Percentiles rank a stretch among this genome's conserved stretches.
These are phyloP conservation scores for Globisporangium iwayamae DNA, from an alignment of 352 stramenopile species.

Conservation along the genomic window DNA sequence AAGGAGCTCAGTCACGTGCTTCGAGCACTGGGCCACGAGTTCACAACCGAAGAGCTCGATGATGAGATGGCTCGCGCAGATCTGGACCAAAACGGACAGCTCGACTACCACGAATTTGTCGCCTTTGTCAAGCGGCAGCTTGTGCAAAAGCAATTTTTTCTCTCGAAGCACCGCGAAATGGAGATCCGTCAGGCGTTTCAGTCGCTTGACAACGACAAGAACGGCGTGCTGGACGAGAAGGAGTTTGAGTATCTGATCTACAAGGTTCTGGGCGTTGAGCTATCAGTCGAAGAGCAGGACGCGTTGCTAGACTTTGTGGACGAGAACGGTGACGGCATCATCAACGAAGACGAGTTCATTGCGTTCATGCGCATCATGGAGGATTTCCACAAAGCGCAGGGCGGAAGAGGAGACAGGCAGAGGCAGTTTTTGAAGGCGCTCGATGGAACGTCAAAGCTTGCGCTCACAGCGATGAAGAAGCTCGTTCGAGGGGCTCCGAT, in stretches of 20 bases:
- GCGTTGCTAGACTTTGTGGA: conserved; percentile 70
- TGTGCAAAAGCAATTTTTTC: conserved; percentile 45
- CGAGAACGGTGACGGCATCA: conserved; percentile 49
- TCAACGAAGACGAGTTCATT: conserved; percentile 73
- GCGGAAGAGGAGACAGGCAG: conserved; percentile 24
- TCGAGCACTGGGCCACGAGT: conserved; percentile 64
- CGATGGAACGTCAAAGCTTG: conserved; percentile 41
- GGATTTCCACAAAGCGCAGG: conserved; percentile 35
- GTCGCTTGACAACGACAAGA: conserved; percentile 60
- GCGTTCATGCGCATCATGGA: conserved; percentile 72
- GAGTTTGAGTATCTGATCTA: conserved; percentile 79
- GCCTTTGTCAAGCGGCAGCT: conserved; percentile 67
- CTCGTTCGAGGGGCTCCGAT: conserved; percentile 58
- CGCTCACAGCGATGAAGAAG: conserved; percentile 76
- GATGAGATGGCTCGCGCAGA: conserved; percentile 55
- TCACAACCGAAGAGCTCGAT: conserved; percentile 62
- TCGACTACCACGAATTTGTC: conserved; percentile 78
- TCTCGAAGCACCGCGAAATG: conserved; percentile 62
- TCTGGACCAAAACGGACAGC: conserved; percentile 54
- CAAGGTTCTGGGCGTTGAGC: conserved; percentile 67
- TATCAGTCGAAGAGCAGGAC: conserved; percentile 71
- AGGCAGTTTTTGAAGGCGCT: conserved; percentile 35
- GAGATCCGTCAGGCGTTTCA: conserved; percentile 75
- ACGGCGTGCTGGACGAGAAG: conserved; percentile 59
- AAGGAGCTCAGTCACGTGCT: conserved; percentile 63